A percentile compares a stretch with the other conserved stretches of the same genome.
Evolutionary conservation across 495 filamentous ascomycete species (phyloP).

Genomic region (Jackrogersella multiformis): DNA sequence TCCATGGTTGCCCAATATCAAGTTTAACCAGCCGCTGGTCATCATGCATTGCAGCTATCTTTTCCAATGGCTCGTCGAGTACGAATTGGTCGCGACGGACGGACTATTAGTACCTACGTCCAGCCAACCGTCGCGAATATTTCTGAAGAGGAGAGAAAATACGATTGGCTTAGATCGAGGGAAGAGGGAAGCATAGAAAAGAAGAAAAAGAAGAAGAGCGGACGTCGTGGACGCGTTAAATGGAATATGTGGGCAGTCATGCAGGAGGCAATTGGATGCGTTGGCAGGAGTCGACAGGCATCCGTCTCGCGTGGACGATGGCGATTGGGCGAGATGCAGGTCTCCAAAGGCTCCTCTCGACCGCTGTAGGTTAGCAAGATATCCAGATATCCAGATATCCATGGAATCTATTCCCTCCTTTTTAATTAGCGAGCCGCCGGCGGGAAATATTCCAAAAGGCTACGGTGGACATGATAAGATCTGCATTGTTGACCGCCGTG

Average conservation of each 20-base stretch:
- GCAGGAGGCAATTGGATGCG: conserved; percentile 44
- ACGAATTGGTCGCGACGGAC: conserved; percentile 38
- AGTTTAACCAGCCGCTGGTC: conserved; percentile 42
- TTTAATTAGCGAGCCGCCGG: conserved; percentile 43
- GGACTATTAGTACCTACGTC: conserved; percentile 33
- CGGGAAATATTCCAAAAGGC: conserved; percentile 43
- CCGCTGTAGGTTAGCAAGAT: conserved; percentile 28
- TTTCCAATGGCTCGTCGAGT: conserved; percentile 37
- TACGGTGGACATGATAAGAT: conserved; percentile 34
- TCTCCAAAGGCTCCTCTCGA: conserved; percentile 35
- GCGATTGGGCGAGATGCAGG: conserved; percentile 43
- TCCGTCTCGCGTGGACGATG: conserved; percentile 42
- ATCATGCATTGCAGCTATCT: conserved; percentile 40
- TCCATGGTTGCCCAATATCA: conserved; percentile 33
- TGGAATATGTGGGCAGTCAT: conserved; percentile 40
- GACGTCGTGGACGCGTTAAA: conserved; percentile 41
- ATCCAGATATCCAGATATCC: neutral
- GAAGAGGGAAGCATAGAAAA: conserved; percentile 17
- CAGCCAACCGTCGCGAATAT: conserved; percentile 29
- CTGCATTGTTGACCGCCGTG: conserved; percentile 40
- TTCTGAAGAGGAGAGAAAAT: conserved; percentile 9
- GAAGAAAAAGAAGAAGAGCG: conserved; percentile 31
- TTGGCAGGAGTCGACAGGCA: conserved; percentile 34
- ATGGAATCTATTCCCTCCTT: neutral
- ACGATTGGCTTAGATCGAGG: conserved; percentile 25